Evolutionary conservation across 768 basidiomycete genomes (phyloP), one percentile per base, ranked within the genome.

Genomic region (Boletus insuetus): DNA sequence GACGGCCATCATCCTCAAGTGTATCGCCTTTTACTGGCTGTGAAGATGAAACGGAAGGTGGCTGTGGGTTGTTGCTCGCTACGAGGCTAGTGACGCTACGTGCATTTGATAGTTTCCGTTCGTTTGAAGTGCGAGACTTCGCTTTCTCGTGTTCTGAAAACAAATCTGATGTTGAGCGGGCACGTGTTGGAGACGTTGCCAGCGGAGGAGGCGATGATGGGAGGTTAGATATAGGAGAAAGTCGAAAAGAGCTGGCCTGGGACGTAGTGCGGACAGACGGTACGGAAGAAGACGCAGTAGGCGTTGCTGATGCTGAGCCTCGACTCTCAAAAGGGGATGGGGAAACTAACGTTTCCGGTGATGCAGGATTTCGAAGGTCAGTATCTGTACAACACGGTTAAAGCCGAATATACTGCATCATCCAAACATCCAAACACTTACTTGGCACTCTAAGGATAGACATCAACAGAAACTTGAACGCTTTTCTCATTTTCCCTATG

Each of bases 381-480:
- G 63, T 54, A 44, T 73, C 79, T 61, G 61, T 35, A 66, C 55
- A 69, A 64, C 46, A 51, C 52, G 44, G 55, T 66, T 53, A 52
- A 59, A 51, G 29, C 49, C 22, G 16, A 31, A 56, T n/a, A 39
- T 46, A 16, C 24, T 39, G 38, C 29, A 34, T 9, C 7, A 29
- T 29, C 29, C 29, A 43, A 38, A 32, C 22, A 20, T 24, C 26
- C 13, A 45, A 26, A 37, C n/a, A 70, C 76, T 60, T 58, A 71
- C 69, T 67, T 13, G 71, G 64, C 52, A 79, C 75, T 41, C 82
- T 79, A 49, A 82, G 71, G 22, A 89, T 81, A 6, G 84, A 81
- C 65, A 80, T 82, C 55, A 93, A 68, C n/a, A 94, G 67, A 76
- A 82, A 94, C 39, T 83, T 81, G 66, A 94, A 91, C 0, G 82